Conservation (phyloP, 495 filamentous ascomycete genomes). For the Daldinia vernicosa region DNA sequence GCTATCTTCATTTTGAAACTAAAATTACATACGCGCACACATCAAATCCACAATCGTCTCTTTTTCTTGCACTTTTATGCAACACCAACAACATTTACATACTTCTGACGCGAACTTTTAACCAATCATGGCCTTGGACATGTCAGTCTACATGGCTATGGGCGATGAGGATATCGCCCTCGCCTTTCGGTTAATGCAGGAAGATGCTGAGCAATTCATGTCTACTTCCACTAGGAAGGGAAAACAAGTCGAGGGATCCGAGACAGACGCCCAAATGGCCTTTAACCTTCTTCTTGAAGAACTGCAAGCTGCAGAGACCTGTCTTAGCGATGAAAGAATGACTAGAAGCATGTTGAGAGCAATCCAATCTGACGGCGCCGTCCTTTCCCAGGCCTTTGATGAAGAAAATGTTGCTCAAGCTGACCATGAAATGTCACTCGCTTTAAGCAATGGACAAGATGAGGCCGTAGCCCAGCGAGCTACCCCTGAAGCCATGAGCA, state of each 20-base stretch:
- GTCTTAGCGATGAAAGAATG: conserved; percentile 45
- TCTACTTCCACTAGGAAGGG: conserved; percentile 47
- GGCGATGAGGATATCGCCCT: conserved; percentile 28
- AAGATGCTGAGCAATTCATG: conserved; percentile 41
- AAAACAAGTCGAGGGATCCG: conserved; percentile 41
- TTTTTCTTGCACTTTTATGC: conserved; percentile 3
- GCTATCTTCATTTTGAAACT: not conserved
- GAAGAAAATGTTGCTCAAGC: conserved; percentile 33
- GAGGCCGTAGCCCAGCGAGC: not conserved
- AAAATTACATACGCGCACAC: not conserved
- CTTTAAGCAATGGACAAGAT: conserved; percentile 11
- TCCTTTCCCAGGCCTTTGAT: conserved; percentile 29
- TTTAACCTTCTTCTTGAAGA: conserved; percentile 43
- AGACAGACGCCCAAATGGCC: conserved; percentile 46
- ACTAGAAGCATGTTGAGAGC: conserved; percentile 47
- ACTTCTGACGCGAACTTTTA: not conserved
- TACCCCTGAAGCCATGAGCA: not conserved
- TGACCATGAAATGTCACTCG: conserved; percentile 30
- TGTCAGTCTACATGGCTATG: not conserved
- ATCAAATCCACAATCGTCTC: not conserved
- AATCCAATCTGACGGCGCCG: conserved; percentile 42
- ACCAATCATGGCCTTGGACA: conserved; percentile 1
- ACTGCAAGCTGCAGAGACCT: conserved; percentile 21
- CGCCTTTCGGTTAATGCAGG: conserved; percentile 40
- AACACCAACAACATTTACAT: not conserved